Evolutionary conservation across 169 alveolate genomes (phyloP).

Genomic region (Theileria luwenshuni): DNA sequence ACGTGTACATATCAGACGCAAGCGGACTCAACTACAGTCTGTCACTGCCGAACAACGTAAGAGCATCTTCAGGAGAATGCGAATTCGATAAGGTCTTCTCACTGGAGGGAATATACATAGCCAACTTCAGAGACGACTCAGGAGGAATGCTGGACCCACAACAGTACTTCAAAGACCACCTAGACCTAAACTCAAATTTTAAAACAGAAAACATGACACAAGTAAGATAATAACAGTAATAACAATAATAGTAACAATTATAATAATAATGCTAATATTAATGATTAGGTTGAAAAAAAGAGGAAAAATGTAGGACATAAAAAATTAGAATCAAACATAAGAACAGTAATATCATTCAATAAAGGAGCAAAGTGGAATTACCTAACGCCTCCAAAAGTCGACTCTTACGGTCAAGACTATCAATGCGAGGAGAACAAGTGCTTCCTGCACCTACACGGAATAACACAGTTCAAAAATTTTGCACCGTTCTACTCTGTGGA

Average conservation of each 20-base stretch:
- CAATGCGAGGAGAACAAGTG: conserved; percentile 91
- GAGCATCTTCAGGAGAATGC: conserved; percentile 90
- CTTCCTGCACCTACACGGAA: conserved; percentile 92
- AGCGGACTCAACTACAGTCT: conserved; percentile 91
- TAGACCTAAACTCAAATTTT: not conserved
- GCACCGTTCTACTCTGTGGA: conserved; percentile 95
- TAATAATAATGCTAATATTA: conserved; percentile 17
- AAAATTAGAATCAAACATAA: conserved; percentile 74
- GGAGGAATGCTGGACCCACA: conserved; percentile 61
- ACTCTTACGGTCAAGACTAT: conserved; percentile 88
- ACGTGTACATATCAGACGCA: conserved; percentile 93
- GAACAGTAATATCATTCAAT: conserved; percentile 95
- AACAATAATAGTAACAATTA: conserved; percentile 35
- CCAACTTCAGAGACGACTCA: conserved; percentile 89
- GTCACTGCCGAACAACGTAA: conserved; percentile 88
- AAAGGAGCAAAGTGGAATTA: conserved; percentile 97
- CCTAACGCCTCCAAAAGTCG: conserved; percentile 93
- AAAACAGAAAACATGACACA: conserved; percentile 43
- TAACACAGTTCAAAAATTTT: conserved; percentile 84
- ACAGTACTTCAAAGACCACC: conserved; percentile 50
- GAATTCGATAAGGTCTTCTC: conserved; percentile 94
- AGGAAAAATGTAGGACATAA: conserved; percentile 63
- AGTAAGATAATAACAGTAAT: not conserved
- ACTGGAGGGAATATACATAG: conserved; percentile 95
- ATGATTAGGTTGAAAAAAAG: conserved; percentile 56